Conservation (phyloP, 192 early-diverging fungal genomes). For the Coemansia sp. region DNA sequence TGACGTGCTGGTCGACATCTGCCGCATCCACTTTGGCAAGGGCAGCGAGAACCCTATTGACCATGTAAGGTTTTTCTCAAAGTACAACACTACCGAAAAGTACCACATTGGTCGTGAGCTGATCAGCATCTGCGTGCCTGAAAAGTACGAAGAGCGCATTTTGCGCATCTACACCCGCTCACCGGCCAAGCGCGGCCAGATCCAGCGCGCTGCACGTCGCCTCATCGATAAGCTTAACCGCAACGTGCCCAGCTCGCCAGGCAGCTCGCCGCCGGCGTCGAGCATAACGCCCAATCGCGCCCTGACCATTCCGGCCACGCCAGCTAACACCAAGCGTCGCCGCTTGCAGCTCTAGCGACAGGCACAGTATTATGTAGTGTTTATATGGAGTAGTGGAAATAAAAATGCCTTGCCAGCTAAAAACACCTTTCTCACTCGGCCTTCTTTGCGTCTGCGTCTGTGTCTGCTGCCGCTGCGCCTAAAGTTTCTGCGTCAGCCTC, state of each 20-base stretch:
- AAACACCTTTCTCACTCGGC: conserved; percentile 16
- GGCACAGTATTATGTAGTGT: background rate
- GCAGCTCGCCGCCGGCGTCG: conserved; percentile 11
- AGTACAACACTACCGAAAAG: conserved; percentile 58
- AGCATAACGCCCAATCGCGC: conserved; percentile 46
- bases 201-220: conserved; percentile 42
- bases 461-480: background rate
- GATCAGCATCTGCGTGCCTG: conserved; percentile 60
- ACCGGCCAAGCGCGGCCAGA: conserved; percentile 38
- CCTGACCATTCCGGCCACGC: conserved; percentile 33
- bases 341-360: conserved; percentile 24
- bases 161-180: conserved; percentile 47
- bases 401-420: background rate
- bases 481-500: background rate
- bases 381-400: background rate
- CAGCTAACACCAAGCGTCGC: conserved; percentile 18
- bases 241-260: conserved; percentile 7
- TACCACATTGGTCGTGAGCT: conserved; percentile 69
- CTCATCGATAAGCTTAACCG: conserved; percentile 32
- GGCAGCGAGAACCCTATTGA: conserved; percentile 86
- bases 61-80: conserved; percentile 74
- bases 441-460: conserved; percentile 29
- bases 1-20: conserved; percentile 74
- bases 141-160: conserved; percentile 51
- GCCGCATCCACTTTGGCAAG: conserved; percentile 83